phyloP scores from a whole-genome alignment of 805 yeast genomes.

The Candida lessepsii region DNA sequence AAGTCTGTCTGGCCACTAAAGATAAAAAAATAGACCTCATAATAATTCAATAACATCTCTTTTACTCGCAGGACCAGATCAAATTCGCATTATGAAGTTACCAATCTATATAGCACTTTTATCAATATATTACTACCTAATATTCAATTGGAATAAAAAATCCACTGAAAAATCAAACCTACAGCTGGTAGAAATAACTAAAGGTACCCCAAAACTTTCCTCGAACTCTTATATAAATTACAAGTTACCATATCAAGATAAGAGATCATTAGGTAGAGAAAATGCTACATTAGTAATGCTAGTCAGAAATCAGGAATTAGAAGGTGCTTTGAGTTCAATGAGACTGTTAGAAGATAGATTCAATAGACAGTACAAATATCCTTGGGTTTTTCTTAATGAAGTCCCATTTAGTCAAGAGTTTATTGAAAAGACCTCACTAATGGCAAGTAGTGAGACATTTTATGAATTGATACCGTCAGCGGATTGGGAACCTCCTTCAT shows the following conservation, averaged over 20 bases:
- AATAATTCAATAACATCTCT: no score
- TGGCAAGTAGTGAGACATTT: slow-evolving; percentile 43
- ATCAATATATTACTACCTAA: slow-evolving; percentile 12
- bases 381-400: slow-evolving; percentile 46
- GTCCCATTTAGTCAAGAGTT: slow-evolving; percentile 42
- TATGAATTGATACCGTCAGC: slow-evolving; percentile 40
- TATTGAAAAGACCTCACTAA: slow-evolving; percentile 40
- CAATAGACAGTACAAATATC: slow-evolving; percentile 38
- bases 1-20: no score
- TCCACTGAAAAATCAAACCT: not conserved
- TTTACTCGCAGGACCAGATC: no score
- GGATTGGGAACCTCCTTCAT: slow-evolving; percentile 42
- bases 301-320: slow-evolving; percentile 76
- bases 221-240: slow-evolving; percentile 27
- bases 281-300: slow-evolving; percentile 89
- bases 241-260: slow-evolving; percentile 27
- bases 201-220: slow-evolving; percentile 24
- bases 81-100: not conserved
- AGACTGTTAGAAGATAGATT: slow-evolving; percentile 44
- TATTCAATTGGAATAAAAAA: not conserved
- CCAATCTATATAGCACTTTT: slow-evolving; percentile 10
- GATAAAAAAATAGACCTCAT: no score
- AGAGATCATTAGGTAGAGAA: slow-evolving; percentile 50
- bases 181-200: not conserved
- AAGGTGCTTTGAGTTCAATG: slow-evolving; percentile 58